Percentiles rank a stretch among this genome's conserved stretches.
phyloP scores from a whole-genome alignment of 306 rosid species.

The Herpetospermum pedunculosum region DNA sequence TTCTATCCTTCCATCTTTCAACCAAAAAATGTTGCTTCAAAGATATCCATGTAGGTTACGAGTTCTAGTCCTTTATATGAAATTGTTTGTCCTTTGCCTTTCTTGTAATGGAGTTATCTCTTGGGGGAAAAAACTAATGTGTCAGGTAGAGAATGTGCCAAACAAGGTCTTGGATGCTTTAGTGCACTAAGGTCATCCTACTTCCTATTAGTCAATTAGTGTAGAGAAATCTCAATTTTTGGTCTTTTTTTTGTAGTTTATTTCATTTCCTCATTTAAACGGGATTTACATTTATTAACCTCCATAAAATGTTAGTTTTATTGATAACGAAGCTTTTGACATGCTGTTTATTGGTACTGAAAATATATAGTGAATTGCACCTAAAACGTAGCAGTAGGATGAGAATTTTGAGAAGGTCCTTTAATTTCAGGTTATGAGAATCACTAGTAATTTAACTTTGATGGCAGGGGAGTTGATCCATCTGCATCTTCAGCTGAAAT shows the following conservation, averaged over 20 bases:
- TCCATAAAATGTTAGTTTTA: not conserved
- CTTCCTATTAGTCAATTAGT: not conserved
- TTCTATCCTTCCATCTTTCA: not conserved
- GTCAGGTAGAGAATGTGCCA: not conserved
- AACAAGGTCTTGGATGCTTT: not conserved
- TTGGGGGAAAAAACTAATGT: not conserved
- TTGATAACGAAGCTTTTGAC: not conserved
- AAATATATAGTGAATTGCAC: not conserved
- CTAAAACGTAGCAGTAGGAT: not conserved
- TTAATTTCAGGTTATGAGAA: not conserved
- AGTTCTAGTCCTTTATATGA: not conserved
- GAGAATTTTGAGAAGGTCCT: not conserved
- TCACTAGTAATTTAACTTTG: constrained; percentile 24
- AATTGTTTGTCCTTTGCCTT: not conserved
- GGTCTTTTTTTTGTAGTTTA: not conserved
- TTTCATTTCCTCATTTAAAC: not conserved
- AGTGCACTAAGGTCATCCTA: not conserved
- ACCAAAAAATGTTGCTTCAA: not conserved
- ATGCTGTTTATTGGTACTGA: not conserved
- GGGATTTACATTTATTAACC: not conserved
- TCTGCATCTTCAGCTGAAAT: constrained; percentile 73
- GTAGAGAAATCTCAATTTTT: not conserved
- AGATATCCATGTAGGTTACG: not conserved
- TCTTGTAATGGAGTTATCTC: not conserved
- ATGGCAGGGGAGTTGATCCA: constrained; percentile 81